phyloP scores from a whole-genome alignment of 768 basidiomycete species.

The Mycena haematopus region DNA sequence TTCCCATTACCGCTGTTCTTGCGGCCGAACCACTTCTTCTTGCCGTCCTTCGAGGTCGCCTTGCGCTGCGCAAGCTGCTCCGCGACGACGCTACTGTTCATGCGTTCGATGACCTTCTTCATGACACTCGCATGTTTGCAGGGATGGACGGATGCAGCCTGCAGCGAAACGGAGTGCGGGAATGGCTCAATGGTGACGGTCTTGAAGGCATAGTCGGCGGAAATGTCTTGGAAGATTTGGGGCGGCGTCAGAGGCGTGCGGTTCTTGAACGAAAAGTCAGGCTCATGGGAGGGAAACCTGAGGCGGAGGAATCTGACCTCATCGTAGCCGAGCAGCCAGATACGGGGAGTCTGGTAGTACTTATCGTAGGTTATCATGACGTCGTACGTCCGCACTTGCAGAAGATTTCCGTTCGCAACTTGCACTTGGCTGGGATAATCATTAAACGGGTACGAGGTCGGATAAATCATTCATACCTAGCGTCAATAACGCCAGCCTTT shows the following conservation, averaged over 20 bases:
- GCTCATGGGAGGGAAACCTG: neutral
- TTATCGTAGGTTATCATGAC: conserved; percentile 99
- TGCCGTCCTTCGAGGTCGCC: conserved; percentile 44
- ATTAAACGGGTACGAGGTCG: conserved; percentile 4
- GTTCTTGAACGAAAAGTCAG: conserved; percentile 57
- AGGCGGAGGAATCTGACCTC: conserved; percentile 60
- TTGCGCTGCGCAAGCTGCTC: conserved; percentile 79
- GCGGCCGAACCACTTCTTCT: conserved; percentile 88
- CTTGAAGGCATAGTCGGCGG: conserved; percentile 96
- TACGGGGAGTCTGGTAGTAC: conserved; percentile 97
- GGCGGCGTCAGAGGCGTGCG: conserved; percentile 85
- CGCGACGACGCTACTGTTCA: conserved; percentile 89
- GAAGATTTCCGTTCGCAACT: conserved; percentile 78
- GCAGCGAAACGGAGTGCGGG: conserved; percentile 87
- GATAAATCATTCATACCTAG: conserved; percentile 49
- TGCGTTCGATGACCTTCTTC: conserved; percentile 99
- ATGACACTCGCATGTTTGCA: conserved; percentile 99
- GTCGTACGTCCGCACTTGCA: conserved; percentile 98
- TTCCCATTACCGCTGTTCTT: conserved; percentile 69
- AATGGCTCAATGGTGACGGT: conserved; percentile 99
- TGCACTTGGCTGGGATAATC: conserved; percentile 57
- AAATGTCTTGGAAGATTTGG: conserved; percentile 97
- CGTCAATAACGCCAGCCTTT: conserved; percentile 52
- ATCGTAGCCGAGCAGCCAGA: conserved; percentile 98
- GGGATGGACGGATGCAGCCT: conserved; percentile 94